Conservation (phyloP, 169 alveolate genomes). For the Plasmodium fragile region DNA sequence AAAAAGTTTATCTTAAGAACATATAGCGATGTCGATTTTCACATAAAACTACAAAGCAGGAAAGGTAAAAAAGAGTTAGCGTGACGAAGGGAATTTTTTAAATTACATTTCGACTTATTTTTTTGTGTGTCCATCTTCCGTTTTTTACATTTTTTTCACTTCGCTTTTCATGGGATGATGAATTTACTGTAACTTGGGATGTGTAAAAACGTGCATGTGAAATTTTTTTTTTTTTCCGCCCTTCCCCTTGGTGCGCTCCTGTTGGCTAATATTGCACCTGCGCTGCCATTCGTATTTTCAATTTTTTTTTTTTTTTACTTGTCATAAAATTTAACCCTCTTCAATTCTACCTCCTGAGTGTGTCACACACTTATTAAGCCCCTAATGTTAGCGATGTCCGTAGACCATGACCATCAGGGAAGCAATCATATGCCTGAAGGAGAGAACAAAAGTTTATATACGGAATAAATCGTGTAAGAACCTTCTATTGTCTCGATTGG, state of each 20-base stretch:
- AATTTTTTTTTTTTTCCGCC: not conserved
- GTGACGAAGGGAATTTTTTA: not conserved
- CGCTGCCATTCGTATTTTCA: not conserved
- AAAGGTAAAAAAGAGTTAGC: not conserved
- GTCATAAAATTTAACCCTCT: not conserved
- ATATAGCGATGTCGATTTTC: slow-evolving; percentile 71
- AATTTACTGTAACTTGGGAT: not conserved
- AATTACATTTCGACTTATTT: not conserved
- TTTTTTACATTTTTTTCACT: not conserved
- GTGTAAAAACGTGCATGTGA: slow-evolving; percentile 9
- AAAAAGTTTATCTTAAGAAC: slow-evolving; percentile 66
- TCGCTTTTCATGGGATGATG: not conserved
- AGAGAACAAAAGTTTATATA: not conserved
- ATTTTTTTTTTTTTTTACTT: slow-evolving; percentile 9
- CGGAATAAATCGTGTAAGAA: not conserved
- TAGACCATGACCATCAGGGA: not conserved
- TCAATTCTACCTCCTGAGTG: not conserved
- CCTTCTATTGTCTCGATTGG: not conserved
- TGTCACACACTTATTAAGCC: not conserved
- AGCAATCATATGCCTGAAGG: not conserved
- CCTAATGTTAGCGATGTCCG: not conserved
- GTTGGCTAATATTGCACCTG: not conserved
- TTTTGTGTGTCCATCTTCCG: not conserved
- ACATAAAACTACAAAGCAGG: not conserved
- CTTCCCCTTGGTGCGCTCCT: not conserved